Base-by-base conservation (phyloP, 2,329 filamentous ascomycete genomes). In the Colletotrichum abscissum region DNA sequence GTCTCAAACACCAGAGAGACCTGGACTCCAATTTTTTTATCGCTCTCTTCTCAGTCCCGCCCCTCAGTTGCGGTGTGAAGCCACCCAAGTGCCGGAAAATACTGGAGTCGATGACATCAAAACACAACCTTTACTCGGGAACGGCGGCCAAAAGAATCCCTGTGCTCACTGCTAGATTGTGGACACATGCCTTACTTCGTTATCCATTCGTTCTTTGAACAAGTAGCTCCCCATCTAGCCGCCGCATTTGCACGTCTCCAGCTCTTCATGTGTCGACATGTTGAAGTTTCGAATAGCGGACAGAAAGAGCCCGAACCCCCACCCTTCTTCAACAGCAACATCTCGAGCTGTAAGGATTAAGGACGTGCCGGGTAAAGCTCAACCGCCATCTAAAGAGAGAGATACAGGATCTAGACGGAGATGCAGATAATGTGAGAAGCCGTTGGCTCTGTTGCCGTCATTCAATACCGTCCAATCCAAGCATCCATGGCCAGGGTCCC, bases 81-180 rank as follows among this genome's bases (percentile, higher is more conserved):
- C 56, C 56, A 38, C 65, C 60, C 67, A 66, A 73, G 49, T 73
- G 35, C 71, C 71, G 71, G 22, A 71, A 9, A 66, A 38, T 35
- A 62, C n/a, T 70, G 71, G 71, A 42, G 71, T 70, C 60, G 35
- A 73, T 73, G 71, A 73, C 71, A 73, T 73, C 67, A 73, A 73
- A 57, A 52, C 49, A 52, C 46, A 60, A 46, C 42, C 60, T 57
- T 54, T n/a, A 28, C 24, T 71, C 67, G 67, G 67, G n/a, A 71
- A 42, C 30, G 30, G 28, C 67, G 56, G 60, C 67, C 56, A 62
- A 52, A 46, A 62, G 22, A 42, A 63, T 46, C 35, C 67, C 35
- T 38, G 26, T 24, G 9, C n/a, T 12, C 11, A n/a, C 8, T 42
- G 14, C 38, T 42, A 4, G 16, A 19, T 42, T 16, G 12, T 42